Conservation (phyloP, 257 asterid genomes). For the Fraxinus quadrangulata region DNA sequence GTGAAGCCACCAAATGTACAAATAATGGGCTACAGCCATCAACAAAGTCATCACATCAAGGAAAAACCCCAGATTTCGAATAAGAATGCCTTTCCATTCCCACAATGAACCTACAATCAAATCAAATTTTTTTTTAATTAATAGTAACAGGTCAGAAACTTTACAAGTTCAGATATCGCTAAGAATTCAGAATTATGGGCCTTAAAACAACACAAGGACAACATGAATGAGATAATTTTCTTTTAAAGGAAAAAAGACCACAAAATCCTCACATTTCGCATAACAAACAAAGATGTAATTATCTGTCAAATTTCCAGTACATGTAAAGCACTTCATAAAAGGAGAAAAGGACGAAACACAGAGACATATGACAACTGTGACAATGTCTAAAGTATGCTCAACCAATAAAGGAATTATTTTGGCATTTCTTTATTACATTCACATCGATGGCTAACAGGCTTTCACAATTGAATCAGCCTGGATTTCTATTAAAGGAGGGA, state of each 20-base stretch:
- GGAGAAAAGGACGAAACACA: neutral
- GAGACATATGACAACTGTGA: neutral
- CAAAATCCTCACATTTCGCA: neutral
- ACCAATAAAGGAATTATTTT: conserved; percentile 5
- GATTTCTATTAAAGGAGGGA: neutral
- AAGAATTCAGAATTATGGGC: conserved; percentile 8
- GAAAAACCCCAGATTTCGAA: conserved; percentile 79
- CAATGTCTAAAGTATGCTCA: neutral
- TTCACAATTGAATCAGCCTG: neutral
- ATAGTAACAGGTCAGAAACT: neutral
- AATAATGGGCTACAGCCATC: conserved; percentile 86
- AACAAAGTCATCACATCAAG: conserved; percentile 87
- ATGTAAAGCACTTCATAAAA: neutral
- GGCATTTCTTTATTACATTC: neutral
- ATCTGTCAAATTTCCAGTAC: neutral
- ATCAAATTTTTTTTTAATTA: neutral
- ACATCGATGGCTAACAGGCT: neutral
- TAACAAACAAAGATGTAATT: neutral
- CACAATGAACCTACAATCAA: conserved; percentile 67
- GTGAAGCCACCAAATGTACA: conserved; percentile 97
- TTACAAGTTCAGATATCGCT: neutral
- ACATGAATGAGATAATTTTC: neutral
- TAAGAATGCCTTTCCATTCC: conserved; percentile 82
- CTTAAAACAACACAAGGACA: neutral
- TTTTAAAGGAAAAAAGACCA: neutral